phyloP scores from a whole-genome alignment of 768 basidiomycete species.

The Lactifluus rugatus region DNA sequence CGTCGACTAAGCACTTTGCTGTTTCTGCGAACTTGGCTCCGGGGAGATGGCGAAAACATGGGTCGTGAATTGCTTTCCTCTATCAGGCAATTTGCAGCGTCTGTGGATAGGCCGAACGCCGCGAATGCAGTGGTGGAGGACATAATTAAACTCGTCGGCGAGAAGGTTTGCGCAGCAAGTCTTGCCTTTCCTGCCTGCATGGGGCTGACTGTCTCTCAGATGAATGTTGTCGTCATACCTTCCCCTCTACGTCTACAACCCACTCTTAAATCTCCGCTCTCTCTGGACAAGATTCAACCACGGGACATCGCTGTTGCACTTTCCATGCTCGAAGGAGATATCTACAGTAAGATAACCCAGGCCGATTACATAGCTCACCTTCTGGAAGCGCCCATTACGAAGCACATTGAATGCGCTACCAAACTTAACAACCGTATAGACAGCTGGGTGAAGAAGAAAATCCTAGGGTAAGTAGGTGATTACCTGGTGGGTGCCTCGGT shows the following conservation, averaged over 20 bases:
- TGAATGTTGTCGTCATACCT: neutral
- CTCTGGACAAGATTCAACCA: constrained; percentile 23
- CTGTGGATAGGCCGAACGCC: constrained; percentile 3
- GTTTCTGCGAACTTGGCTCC: constrained; percentile 12
- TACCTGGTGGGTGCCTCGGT: constrained; percentile 27
- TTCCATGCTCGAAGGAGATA: constrained; percentile 36
- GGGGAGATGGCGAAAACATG: constrained; percentile 6
- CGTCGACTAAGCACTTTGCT: neutral
- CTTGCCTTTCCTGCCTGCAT: neutral
- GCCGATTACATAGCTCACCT: constrained; percentile 37
- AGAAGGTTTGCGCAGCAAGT: constrained; percentile 4
- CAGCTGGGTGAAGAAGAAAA: constrained; percentile 19
- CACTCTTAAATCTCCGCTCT: neutral
- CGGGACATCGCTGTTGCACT: constrained; percentile 35
- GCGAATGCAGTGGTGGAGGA: constrained; percentile 3
- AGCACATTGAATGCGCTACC: constrained; percentile 27
- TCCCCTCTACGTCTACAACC: too few species aligned
- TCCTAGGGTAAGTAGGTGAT: constrained; percentile 1
- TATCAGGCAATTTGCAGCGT: constrained; percentile 3
- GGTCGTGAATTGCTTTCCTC: constrained; percentile 24
- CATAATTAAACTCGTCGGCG: neutral
- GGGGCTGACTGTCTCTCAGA: neutral
- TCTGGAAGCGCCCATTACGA: constrained; percentile 25
- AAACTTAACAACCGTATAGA: constrained; percentile 32
- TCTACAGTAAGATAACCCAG: constrained; percentile 30